Conservation (phyloP, 2,329 filamentous ascomycete species). For the Elsinoe ampelina region DNA sequence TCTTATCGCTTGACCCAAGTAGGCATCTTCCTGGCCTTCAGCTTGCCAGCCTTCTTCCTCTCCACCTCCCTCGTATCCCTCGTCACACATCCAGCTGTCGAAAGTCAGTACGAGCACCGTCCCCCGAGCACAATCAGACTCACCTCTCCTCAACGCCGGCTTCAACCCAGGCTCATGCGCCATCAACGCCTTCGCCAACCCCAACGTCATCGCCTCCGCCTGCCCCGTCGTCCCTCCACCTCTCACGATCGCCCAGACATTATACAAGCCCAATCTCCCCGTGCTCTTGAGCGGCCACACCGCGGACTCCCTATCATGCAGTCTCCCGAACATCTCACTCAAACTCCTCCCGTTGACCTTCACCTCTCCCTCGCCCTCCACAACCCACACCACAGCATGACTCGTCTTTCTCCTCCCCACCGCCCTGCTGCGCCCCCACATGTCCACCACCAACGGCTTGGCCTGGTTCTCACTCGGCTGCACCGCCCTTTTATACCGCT, state of each 20-base stretch:
- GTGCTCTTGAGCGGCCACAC: conserved; percentile 83
- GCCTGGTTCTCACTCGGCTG: conserved; percentile 59
- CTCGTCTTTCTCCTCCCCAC: conserved; percentile 83
- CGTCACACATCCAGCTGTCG: conserved; percentile 81
- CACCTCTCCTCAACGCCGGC: conserved; percentile 78
- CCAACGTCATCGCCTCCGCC: conserved; percentile 86
- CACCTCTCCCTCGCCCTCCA: conserved; percentile 87
- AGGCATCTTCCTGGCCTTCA: conserved; percentile 97
- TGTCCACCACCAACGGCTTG: conserved; percentile 60
- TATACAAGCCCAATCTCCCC: conserved; percentile 86
- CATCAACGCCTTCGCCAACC: conserved; percentile 76
- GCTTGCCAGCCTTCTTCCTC: conserved; percentile 91
- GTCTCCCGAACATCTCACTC: conserved; percentile 67
- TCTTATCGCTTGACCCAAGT: conserved; percentile 81
- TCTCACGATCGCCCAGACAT: conserved; percentile 75
- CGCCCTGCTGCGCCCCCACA: conserved; percentile 66
- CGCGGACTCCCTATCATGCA: conserved; percentile 91
- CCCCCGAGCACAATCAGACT: conserved; percentile 30
- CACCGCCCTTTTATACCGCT: conserved; percentile 63
- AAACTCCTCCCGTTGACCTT: conserved; percentile 85
- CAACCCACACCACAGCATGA: conserved; percentile 72
- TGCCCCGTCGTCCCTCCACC: conserved; percentile 92
- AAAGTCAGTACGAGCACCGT: conserved; percentile 16
- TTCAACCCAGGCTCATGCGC: conserved; percentile 91
- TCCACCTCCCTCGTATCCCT: conserved; percentile 87